Evolutionary conservation across 768 basidiomycete species (phyloP).

Genomic region (Termitomyces heimii): DNA sequence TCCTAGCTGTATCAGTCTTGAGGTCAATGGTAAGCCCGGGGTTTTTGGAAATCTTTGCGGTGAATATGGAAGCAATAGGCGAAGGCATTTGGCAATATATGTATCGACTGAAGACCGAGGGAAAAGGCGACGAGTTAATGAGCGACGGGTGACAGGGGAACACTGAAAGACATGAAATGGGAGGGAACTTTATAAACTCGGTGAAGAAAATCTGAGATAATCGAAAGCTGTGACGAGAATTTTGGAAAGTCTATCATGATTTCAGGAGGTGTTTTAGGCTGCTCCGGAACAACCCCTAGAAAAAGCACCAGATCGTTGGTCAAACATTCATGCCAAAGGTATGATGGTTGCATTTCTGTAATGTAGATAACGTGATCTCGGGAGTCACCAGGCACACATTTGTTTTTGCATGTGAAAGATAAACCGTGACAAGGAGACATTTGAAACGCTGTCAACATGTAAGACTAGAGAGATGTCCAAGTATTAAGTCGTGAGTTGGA

Average conservation of each 20-base stretch:
- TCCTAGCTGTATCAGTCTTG: background rate
- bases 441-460: background rate
- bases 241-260: constrained; percentile 11
- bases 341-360: no score
- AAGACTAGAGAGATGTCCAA: background rate
- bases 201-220: background rate
- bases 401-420: background rate
- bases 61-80: constrained; percentile 8
- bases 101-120: background rate
- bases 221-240: background rate
- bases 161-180: background rate
- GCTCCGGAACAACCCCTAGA: background rate
- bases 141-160: background rate
- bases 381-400: background rate
- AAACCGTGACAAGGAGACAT: background rate
- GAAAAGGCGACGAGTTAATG: background rate
- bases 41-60: constrained; percentile 14
- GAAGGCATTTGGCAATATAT: constrained; percentile 9
- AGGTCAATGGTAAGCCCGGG: constrained; percentile 13
- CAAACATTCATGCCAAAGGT: background rate
- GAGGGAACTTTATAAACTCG: constrained; percentile 3
- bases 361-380: background rate
- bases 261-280: constrained; percentile 11
- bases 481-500: background rate
- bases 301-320: background rate